phyloP scores from a whole-genome alignment of 2,329 filamentous ascomycete species.

The Epichloe sp. region DNA sequence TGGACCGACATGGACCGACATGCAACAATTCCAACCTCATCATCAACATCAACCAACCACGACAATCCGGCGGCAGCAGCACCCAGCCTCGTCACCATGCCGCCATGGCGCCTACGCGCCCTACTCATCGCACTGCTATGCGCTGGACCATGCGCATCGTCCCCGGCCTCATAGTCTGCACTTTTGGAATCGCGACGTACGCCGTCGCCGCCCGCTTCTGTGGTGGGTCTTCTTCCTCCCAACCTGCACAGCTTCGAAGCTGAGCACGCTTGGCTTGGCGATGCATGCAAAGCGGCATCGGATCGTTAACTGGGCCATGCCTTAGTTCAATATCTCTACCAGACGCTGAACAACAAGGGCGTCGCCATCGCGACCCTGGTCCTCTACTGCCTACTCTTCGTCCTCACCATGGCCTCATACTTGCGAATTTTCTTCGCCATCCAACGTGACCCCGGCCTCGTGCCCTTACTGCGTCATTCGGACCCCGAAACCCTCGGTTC shows the following conservation, averaged over 20 bases:
- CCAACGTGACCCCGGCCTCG: constrained; percentile 56
- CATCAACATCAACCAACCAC: background rate
- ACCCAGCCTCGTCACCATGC: constrained; percentile 13
- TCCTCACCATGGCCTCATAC: constrained; percentile 55
- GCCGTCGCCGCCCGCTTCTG: constrained; percentile 38
- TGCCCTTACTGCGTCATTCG: constrained; percentile 41
- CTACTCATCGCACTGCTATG: constrained; percentile 16
- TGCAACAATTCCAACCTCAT: background rate
- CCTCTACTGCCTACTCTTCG: constrained; percentile 59
- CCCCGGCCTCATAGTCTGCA: constrained; percentile 53
- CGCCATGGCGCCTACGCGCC: constrained; percentile 18
- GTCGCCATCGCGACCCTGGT: constrained; percentile 57
- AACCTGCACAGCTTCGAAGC: background rate
- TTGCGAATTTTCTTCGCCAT: constrained; percentile 57
- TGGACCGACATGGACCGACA: background rate
- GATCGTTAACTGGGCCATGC: no score
- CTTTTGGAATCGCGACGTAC: constrained; percentile 59
- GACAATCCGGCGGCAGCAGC: background rate
- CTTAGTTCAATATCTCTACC: constrained; percentile 56
- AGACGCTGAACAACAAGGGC: constrained; percentile 30
- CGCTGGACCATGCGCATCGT: constrained; percentile 41
- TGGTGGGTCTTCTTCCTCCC: background rate
- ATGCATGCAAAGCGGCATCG: no score
- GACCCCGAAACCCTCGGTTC: constrained; percentile 15
- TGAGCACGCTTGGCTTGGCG: no score